phyloP scores from a whole-genome alignment of 1,284 basidiomycete species.

The Ceratobasidium papillatum region DNA sequence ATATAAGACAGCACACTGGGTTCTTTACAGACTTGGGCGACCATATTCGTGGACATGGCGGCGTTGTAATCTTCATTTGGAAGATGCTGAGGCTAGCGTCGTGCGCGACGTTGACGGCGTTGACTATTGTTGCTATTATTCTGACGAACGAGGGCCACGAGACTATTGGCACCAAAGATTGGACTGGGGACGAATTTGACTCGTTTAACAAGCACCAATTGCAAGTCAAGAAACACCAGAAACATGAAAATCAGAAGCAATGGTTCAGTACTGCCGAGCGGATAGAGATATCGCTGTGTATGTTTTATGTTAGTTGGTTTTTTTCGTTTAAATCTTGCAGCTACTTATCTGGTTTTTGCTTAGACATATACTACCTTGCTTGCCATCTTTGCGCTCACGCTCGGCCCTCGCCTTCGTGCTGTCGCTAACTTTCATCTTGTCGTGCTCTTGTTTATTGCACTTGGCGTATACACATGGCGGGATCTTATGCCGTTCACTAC shows the following conservation, averaged over 20 bases:
- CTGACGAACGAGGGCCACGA: constrained; percentile 21
- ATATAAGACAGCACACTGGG: constrained; percentile 13
- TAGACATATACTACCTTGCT: constrained; percentile 48
- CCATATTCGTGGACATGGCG: constrained; percentile 36
- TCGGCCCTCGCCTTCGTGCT: constrained; percentile 17
- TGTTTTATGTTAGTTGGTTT: constrained; percentile 42
- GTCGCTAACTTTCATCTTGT: constrained; percentile 51
- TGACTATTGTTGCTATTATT: constrained; percentile 39
- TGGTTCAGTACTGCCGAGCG: constrained; percentile 43
- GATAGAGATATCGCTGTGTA: constrained; percentile 43
- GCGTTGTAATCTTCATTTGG: constrained; percentile 27
- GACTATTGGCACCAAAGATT: constrained; percentile 13
- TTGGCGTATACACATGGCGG: constrained; percentile 64
- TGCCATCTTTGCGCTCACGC: constrained; percentile 41
- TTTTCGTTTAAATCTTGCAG: background rate
- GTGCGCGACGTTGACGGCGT: constrained; percentile 27
- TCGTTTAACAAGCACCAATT: constrained; percentile 40
- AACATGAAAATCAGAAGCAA: constrained; percentile 26
- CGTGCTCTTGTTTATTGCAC: constrained; percentile 55
- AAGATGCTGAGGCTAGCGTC: constrained; percentile 33
- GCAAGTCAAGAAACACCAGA: constrained; percentile 40
- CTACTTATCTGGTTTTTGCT: background rate
- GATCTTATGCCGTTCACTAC: constrained; percentile 71
- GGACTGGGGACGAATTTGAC: constrained; percentile 10
- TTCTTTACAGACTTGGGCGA: constrained; percentile 28